Evolutionary conservation across 2,329 filamentous ascomycete species (phyloP).

Genomic region (Ophiocordyceps camponoti-leonardi): DNA sequence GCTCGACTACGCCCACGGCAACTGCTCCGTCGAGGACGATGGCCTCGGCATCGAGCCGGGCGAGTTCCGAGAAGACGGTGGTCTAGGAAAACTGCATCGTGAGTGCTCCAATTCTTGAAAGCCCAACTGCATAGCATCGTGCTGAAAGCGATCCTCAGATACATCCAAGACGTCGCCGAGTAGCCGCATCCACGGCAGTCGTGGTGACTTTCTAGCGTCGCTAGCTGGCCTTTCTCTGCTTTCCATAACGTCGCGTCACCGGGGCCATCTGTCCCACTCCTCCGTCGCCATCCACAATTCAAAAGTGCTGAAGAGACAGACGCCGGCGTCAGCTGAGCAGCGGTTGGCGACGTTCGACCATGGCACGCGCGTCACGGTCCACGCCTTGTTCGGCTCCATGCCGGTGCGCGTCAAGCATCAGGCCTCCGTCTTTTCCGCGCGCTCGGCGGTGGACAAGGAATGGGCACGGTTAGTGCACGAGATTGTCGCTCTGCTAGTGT

Average conservation of each 20-base stretch:
- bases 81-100: conserved; percentile 60
- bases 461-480: conserved; percentile 46
- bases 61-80: conserved; percentile 57
- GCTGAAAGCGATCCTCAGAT: conserved; percentile 29
- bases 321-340: conserved; percentile 42
- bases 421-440: conserved; percentile 32
- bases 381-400: conserved; percentile 77
- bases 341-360: conserved; percentile 36
- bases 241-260: conserved; percentile 56
- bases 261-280: conserved; percentile 40
- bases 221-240: conserved; percentile 61
- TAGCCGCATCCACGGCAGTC: conserved; percentile 40
- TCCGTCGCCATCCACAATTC: conserved; percentile 56
- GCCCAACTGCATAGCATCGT: too few species aligned
- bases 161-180: conserved; percentile 53
- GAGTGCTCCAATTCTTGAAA: conserved; percentile 18
- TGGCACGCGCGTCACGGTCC: conserved; percentile 61
- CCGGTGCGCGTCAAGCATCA: conserved; percentile 79
- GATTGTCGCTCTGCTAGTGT: conserved; percentile 49
- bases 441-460: conserved; percentile 35
- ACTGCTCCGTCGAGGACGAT: conserved; percentile 70
- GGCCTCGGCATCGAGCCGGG: conserved; percentile 56
- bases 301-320: conserved; percentile 42
- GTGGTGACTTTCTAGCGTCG: conserved; percentile 63
- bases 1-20: conserved; percentile 59